Conservation (phyloP, 371 early-diverging fungal species). For the Mucor piriformis region DNA sequence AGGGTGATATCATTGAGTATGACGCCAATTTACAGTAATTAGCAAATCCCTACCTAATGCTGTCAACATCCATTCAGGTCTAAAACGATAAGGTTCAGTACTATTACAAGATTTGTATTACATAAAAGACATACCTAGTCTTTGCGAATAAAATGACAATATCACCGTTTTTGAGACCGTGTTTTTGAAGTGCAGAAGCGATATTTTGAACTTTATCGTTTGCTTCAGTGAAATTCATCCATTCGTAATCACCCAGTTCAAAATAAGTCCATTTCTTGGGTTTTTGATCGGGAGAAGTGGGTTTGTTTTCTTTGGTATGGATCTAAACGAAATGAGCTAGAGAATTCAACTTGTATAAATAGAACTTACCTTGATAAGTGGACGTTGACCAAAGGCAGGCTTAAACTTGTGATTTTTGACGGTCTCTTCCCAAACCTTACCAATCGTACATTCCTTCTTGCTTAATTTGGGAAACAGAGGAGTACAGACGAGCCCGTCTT, state of each 20-base stretch:
- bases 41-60: conserved; percentile 47
- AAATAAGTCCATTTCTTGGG: conserved; percentile 60
- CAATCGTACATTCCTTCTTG: conserved; percentile 43
- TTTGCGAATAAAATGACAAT: conserved; percentile 65
- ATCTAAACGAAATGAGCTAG: conserved; percentile 24
- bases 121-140: conserved; percentile 43
- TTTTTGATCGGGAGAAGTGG: conserved; percentile 31
- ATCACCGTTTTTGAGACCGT: conserved; percentile 46
- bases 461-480: conserved; percentile 46
- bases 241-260: conserved; percentile 58
- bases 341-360: neutral
- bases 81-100: conserved; percentile 9
- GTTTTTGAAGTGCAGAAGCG: conserved; percentile 39
- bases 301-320: conserved; percentile 42
- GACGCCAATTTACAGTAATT: neutral
- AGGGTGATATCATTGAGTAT: neutral
- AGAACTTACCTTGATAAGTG: conserved; percentile 48
- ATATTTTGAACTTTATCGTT: conserved; percentile 40
- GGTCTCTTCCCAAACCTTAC: conserved; percentile 46
- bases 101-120: neutral
- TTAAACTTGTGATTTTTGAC: conserved; percentile 44
- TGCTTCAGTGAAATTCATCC: conserved; percentile 51
- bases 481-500: conserved; percentile 41
- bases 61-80: conserved; percentile 59
- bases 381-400: conserved; percentile 52